Base-by-base conservation (phyloP, 208 protist species). In the Wallacemonas collosoma region DNA sequence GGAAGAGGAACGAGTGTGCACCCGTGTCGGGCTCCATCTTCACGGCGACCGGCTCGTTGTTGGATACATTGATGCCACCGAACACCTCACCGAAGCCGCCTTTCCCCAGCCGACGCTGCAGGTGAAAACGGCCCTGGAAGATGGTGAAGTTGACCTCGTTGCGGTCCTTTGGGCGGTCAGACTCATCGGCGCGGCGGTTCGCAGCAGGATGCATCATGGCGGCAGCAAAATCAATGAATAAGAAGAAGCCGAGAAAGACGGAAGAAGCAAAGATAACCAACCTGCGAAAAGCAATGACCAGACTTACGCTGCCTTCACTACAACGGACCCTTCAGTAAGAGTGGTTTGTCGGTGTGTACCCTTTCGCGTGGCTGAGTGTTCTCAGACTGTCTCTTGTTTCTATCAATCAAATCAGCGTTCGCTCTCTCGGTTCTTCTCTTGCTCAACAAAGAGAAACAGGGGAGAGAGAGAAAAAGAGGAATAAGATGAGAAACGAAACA, bases 41-140 rank as follows among this genome's bases (percentile, higher is more conserved):
- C 36, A 89, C 72, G 1, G 86, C 86, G 2, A 93, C 66, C 1
- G 68, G 57, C 50, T 70, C 66, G 1, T 38, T 38, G 62, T 82
- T 82, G 40, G 73, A 71, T 0, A 83, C 72, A 50, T 90, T 70
- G 53, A 84, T 69, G 41, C 92, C 95, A 26, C 82, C 71, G 76
- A 98, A 99, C 15, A 99, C 98, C 35, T 99, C 98, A 26, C 98
- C 98, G 87, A 99, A 99, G 63, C 94, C 97, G 5, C 98, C 98
- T 44, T 83, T 89, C 43, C 98, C 99, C 70, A 99, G 97, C 0
- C 85, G 80, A 4, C 79, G 71, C 26, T 80, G 61, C 11, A 93
- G 75, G 47, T 56, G 77, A 53, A 88, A 93, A 43, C 78, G 83
- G 45, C 85, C 85, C 2, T 82, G 68, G 41, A 89, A 86, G 56